Base-by-base conservation (phyloP, 331 rosid genomes). In the Spiraea crenata region DNA sequence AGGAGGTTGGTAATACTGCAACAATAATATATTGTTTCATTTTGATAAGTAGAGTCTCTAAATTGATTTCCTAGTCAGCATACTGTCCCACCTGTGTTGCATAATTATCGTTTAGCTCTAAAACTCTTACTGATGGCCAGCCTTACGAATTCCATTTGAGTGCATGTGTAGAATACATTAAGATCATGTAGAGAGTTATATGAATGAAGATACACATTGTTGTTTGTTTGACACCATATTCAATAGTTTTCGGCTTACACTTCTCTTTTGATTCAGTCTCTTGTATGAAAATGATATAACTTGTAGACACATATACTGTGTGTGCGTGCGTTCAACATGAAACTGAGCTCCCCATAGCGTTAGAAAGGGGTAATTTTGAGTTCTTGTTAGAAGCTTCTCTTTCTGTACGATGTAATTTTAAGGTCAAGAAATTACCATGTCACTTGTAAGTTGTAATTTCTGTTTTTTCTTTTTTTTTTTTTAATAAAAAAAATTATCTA, bases 1-100 rank as follows among this genome's bases (percentile, higher is more conserved):
- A 80, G 81, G 90, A 87, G 99, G 99, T 95, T 87, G 71, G 77
- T 71, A 31, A 31, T 25, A 25, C 31, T 25, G 31, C 2, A 25
- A 25, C 31, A 25, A 25, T 0, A 25, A 25, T 38, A 5, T 15
- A 37, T 56, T 46, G 66, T 51, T 65, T 16, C 9, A 14, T 71
- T 25, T 71, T 66, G 74, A 74, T 41, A 48, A 67, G 67, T 42
- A 37, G 59, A 63, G 45, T 55, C 55, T 9, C 1, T 15, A 6
- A 25, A 14, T 57, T n/a, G 67, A 8, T 7, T 71, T 8, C 51
- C 37, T 49, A 48, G 14, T 67, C n/a, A 14, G 69, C 10, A 47
- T 20, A 2, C 65, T 25, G 44, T 38, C 20, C 56, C 31, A 37
- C 61, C n/a, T 20, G 12, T 51, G 16, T 39, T 54, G n/a, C 70